phyloP scores from a whole-genome alignment of 2,329 filamentous ascomycete species.

The Mycosphaerella arachidis region DNA sequence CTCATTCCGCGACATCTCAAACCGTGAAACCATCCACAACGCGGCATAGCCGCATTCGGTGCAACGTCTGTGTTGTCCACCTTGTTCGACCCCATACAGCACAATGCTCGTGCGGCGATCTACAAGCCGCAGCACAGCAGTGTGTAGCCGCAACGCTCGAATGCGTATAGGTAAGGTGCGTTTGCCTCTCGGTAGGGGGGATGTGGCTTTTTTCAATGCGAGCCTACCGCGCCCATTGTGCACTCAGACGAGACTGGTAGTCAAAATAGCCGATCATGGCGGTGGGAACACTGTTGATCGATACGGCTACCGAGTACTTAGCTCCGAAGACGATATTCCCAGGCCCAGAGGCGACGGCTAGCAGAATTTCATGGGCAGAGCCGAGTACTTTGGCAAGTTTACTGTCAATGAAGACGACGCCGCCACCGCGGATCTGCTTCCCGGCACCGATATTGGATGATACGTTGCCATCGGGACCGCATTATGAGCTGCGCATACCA shows the following conservation, averaged over 20 bases:
- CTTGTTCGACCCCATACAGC: not conserved
- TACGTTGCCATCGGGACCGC: not conserved
- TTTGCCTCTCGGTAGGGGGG: not conserved
- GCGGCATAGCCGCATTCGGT: not conserved
- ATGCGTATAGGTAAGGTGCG: not conserved
- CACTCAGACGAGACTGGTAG: not conserved
- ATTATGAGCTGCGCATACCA: not conserved
- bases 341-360: not conserved
- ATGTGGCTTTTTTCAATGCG: not conserved
- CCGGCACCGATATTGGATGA: not conserved
- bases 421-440: not conserved
- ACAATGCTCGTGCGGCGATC: not conserved
- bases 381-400: not conserved
- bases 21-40: not conserved
- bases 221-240: not conserved
- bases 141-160: not conserved
- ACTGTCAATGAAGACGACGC: not conserved
- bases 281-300: not conserved
- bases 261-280: not conserved
- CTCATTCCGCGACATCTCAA: not conserved
- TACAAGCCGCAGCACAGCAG: constrained; percentile 1
- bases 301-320: not conserved
- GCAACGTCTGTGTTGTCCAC: not conserved
- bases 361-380: not conserved
- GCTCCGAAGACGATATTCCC: not conserved